phyloP scores from a whole-genome alignment of 495 filamentous ascomycete species.

The Aspergillus saccharolyticus region DNA sequence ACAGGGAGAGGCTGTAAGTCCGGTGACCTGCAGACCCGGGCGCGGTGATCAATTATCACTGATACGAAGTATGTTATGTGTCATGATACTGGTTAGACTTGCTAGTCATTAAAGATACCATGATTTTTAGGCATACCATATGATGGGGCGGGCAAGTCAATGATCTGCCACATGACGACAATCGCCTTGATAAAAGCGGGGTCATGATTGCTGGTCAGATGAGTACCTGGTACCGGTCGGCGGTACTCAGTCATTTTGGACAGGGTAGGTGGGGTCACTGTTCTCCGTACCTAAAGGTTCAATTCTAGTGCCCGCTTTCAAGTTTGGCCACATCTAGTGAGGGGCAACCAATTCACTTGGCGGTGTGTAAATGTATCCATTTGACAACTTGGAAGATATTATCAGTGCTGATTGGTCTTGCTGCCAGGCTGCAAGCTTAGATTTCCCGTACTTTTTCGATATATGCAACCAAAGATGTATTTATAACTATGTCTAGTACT shows the following conservation, averaged over 20 bases:
- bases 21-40: constrained; percentile 8
- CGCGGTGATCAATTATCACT: background rate
- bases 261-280: no score
- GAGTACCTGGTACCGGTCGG: background rate
- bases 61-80: background rate
- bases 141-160: constrained; percentile 7
- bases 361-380: background rate
- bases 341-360: background rate
- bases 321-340: no score
- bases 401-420: no score
- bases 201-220: constrained; percentile 4
- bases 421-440: no score
- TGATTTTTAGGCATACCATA: constrained; percentile 7
- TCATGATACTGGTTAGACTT: background rate
- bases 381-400: no score
- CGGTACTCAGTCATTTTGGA: no score
- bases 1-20: constrained; percentile 1
- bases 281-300: no score
- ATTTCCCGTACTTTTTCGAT: no score
- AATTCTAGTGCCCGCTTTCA: no score
- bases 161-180: constrained; percentile 22
- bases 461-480: no score
- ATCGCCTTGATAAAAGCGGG: constrained; percentile 15
- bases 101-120: background rate
- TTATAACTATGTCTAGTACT: no score